phyloP scores from a whole-genome alignment of 2,329 filamentous ascomycete genomes.

The Ampelomyces quisqualis region DNA sequence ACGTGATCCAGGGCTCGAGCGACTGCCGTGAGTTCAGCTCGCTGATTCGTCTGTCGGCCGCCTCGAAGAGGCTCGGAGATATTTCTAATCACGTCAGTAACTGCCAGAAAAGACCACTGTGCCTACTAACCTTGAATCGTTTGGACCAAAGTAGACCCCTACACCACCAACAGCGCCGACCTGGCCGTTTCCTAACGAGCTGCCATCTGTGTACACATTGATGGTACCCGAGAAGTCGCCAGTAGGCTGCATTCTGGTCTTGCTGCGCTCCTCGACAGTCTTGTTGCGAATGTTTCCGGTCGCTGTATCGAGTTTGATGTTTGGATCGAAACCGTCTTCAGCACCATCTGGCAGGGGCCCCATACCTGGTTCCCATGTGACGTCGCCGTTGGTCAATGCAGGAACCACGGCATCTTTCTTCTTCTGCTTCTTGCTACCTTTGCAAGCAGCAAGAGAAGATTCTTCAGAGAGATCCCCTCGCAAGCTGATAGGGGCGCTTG shows the following conservation, averaged over 20 bases:
- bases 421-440: conserved; percentile 42
- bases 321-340: conserved; percentile 63
- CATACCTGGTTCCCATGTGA: conserved; percentile 50
- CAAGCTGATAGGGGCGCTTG: conserved; percentile 26
- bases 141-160: conserved; percentile 65
- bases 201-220: conserved; percentile 65
- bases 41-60: conserved; percentile 83
- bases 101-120: not conserved
- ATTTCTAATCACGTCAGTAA: conserved; percentile 52
- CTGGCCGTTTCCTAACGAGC: conserved; percentile 60
- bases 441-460: conserved; percentile 21
- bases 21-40: conserved; percentile 90
- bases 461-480: conserved; percentile 32
- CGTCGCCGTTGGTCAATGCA: conserved; percentile 14
- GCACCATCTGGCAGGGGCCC: conserved; percentile 58
- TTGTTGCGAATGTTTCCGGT: conserved; percentile 59
- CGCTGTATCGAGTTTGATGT: conserved; percentile 55
- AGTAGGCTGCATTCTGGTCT: conserved; percentile 50
- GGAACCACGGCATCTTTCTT: conserved; percentile 25
- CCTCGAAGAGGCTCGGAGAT: conserved; percentile 76
- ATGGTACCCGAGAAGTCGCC: conserved; percentile 52
- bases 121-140: conserved; percentile 54
- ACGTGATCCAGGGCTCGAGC: conserved; percentile 77
- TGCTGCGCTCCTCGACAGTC: conserved; percentile 50
- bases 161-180: conserved; percentile 59